Evolutionary conservation across 495 filamentous ascomycete species (phyloP).

Genomic region (Neurospora sp.): DNA sequence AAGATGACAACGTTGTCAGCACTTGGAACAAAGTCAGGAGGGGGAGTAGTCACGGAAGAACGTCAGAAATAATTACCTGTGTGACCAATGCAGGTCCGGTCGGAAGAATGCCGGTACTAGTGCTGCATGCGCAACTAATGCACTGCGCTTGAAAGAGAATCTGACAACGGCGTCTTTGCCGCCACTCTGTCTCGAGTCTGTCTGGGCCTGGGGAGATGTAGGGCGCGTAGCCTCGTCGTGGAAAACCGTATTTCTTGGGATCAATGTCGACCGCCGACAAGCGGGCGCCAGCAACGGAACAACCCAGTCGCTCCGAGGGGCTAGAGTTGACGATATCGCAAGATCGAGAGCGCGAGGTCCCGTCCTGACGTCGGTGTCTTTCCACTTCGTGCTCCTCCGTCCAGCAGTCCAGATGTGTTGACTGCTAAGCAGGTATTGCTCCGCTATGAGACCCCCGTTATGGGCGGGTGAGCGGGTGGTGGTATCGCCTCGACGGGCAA

Average conservation of each 20-base stretch:
- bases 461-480: neutral
- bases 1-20: neutral
- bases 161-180: too few species aligned
- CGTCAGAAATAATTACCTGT: neutral
- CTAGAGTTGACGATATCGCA: neutral
- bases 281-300: neutral
- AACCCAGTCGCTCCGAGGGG: neutral
- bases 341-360: neutral
- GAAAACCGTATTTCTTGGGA: neutral
- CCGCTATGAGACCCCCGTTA: neutral
- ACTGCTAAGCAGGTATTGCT: neutral
- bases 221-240: neutral
- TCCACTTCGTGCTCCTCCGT: neutral
- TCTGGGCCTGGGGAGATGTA: neutral
- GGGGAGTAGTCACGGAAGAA: neutral
- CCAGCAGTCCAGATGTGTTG: neutral
- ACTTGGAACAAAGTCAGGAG: neutral
- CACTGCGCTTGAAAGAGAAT: neutral
- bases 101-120: neutral
- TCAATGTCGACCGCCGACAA: neutral
- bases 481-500: neutral
- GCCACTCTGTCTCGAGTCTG: neutral
- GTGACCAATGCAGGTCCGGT: neutral
- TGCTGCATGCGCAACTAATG: neutral
- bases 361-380: neutral